Evolutionary conservation across 202 grass and related monocot genomes (phyloP).

Genomic region (Musa balbisiana): DNA sequence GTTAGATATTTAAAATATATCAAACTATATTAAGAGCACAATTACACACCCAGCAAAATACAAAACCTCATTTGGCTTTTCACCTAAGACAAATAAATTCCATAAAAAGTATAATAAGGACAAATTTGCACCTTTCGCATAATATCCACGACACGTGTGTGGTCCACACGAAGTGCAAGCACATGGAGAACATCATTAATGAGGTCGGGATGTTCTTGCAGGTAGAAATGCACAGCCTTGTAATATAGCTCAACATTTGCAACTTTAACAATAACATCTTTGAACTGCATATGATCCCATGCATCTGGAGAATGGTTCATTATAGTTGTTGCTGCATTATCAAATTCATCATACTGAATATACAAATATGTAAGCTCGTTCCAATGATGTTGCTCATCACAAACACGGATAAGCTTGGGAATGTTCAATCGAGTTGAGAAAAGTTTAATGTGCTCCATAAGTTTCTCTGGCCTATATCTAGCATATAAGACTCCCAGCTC

Average conservation of each 20-base stretch:
- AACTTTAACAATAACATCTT: slow-evolving; percentile 85
- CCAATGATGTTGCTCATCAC: slow-evolving; percentile 95
- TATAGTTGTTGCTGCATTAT: slow-evolving; percentile 89
- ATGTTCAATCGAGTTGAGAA: slow-evolving; percentile 87
- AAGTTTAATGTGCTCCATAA: slow-evolving; percentile 97
- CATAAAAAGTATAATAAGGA: background rate
- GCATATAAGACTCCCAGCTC: slow-evolving; percentile 87
- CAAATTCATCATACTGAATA: slow-evolving; percentile 90
- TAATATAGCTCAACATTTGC: slow-evolving; percentile 95
- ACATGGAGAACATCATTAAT: slow-evolving; percentile 91
- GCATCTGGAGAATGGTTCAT: slow-evolving; percentile 99
- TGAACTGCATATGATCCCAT: slow-evolving; percentile 99
- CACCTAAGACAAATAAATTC: too few species aligned
- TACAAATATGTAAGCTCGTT: slow-evolving; percentile 86
- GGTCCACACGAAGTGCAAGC: slow-evolving; percentile 73
- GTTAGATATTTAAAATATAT: slow-evolving; percentile 17
- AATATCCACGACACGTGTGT: slow-evolving; percentile 85
- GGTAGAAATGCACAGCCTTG: slow-evolving; percentile 92
- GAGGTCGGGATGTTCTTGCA: slow-evolving; percentile 91
- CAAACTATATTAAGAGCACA: background rate
- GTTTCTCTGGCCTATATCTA: slow-evolving; percentile 79
- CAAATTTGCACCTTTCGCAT: slow-evolving; percentile 70
- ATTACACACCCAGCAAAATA: too few species aligned
- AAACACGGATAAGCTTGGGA: slow-evolving; percentile 89
- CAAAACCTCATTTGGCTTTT: too few species aligned